Conservation (phyloP, 352 stramenopile genomes). For the Phytophthora meadii region DNA sequence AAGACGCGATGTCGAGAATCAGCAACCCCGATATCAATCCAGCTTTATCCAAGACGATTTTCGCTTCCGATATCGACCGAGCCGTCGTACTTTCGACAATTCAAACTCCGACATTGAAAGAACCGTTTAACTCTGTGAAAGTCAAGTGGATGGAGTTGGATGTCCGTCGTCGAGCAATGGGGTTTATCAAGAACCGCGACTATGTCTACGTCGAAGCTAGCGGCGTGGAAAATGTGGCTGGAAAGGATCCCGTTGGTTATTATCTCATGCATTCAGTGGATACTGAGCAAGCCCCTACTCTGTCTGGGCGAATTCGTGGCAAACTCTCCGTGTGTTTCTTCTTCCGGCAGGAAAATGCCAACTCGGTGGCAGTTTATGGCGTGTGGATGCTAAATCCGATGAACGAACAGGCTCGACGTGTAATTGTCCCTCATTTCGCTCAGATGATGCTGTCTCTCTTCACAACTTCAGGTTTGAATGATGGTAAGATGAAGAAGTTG, state of each 20-base stretch:
- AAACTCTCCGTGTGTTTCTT: conserved; percentile 43
- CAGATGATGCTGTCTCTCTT: conserved; percentile 31
- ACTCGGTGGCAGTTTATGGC: conserved; percentile 46
- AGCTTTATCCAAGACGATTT: conserved; percentile 34
- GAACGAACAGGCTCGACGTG: conserved; percentile 22
- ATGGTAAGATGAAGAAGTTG: conserved; percentile 34
- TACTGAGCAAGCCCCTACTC: conserved; percentile 19
- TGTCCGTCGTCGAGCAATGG: conserved; percentile 26
- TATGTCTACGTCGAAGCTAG: conserved; percentile 60
- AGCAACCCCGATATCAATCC: conserved; percentile 25
- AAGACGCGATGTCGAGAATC: conserved; percentile 43
- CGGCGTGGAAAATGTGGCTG: conserved; percentile 35
- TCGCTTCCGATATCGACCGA: conserved; percentile 41
- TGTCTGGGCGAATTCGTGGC: conserved; percentile 35
- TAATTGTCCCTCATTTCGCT: conserved; percentile 20
- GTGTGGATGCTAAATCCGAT: conserved; percentile 38
- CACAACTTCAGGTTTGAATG: conserved; percentile 12
- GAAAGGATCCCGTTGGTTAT: conserved; percentile 47
- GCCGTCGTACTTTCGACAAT: conserved; percentile 23
- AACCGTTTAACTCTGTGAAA: conserved; percentile 42
- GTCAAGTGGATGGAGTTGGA: conserved; percentile 44
- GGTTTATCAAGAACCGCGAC: conserved; percentile 48
- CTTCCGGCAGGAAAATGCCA: conserved; percentile 40
- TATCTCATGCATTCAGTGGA: conserved; percentile 51
- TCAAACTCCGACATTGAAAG: conserved; percentile 35